A percentile compares a stretch with the other conserved stretches of the same genome.
phyloP scores from a whole-genome alignment of 139 green algal genomes.

The Dunaliella primolecta region DNA sequence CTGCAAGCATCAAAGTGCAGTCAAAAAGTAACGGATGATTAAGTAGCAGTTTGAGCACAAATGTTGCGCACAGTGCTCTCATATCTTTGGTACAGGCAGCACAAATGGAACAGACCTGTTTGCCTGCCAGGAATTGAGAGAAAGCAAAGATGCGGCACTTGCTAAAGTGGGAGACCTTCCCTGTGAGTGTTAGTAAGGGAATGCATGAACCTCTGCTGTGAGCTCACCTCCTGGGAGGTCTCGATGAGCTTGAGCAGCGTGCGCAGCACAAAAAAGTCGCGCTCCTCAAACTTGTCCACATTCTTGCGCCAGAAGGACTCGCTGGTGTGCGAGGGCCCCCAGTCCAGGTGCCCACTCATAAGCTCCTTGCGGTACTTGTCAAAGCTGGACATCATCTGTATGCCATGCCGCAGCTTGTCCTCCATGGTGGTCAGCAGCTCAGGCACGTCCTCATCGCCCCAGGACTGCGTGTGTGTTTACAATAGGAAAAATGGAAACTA shows the following conservation, averaged over 20 bases:
- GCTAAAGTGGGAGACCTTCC: no score
- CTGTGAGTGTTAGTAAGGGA: no score
- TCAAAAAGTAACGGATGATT: background rate
- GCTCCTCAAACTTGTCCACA: constrained; percentile 82
- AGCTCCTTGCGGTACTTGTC: constrained; percentile 82
- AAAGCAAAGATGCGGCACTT: no score
- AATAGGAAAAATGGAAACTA: constrained; percentile 48
- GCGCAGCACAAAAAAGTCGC: constrained; percentile 88
- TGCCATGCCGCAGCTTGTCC: constrained; percentile 67
- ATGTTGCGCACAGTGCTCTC: no score
- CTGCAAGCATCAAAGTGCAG: no score
- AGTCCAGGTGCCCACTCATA: constrained; percentile 78
- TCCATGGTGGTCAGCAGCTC: constrained; percentile 75
- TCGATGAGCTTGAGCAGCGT: constrained; percentile 90
- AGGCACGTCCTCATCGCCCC: constrained; percentile 86
- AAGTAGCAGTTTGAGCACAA: no score
- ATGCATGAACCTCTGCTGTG: no score
- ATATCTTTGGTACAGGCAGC: no score
- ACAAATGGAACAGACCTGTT: no score
- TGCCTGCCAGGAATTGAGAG: no score
- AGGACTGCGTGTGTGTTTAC: constrained; percentile 55
- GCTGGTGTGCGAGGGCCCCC: constrained; percentile 81
- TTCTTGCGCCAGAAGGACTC: constrained; percentile 79
- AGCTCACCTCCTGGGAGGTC: constrained; percentile 59
- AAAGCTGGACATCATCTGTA: constrained; percentile 77